A percentile compares a stretch with the other conserved stretches of the same genome.
These are phyloP conservation scores for Calonectria crousiana DNA, from an alignment of 2,329 filamentous ascomycete genomes.

Conservation along the genomic window DNA sequence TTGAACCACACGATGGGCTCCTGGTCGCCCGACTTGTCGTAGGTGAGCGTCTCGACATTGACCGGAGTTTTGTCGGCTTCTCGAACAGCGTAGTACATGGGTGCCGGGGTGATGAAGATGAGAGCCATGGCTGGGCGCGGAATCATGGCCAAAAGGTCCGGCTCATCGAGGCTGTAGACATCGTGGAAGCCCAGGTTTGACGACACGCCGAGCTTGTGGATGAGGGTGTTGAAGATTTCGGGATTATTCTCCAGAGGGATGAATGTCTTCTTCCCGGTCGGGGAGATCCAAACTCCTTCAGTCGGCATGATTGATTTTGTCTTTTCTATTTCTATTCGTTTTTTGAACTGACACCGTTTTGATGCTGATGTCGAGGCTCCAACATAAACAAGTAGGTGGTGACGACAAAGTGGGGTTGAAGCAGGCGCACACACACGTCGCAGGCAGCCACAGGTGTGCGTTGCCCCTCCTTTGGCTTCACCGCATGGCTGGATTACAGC, in stretches of 20 bases:
- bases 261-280: slow-evolving; percentile 32
- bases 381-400: neutral
- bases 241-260: slow-evolving; percentile 73
- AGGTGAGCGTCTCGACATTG: slow-evolving; percentile 43
- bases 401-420: neutral
- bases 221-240: slow-evolving; percentile 80
- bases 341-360: neutral
- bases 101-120: slow-evolving; percentile 80
- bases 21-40: slow-evolving; percentile 48
- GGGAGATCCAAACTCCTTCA: neutral
- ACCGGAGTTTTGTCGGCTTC: slow-evolving; percentile 48
- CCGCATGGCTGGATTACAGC: neutral
- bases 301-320: neutral
- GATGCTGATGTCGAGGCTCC: neutral
- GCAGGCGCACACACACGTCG: neutral
- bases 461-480: neutral
- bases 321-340: neutral
- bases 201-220: slow-evolving; percentile 79
- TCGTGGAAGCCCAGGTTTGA: slow-evolving; percentile 79
- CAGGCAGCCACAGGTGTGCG: neutral
- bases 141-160: slow-evolving; percentile 76
- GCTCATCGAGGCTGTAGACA: slow-evolving; percentile 84
- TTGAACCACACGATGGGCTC: slow-evolving; percentile 86
- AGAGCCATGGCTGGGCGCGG: slow-evolving; percentile 83
- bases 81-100: slow-evolving; percentile 56